Conservation (phyloP, 2,329 filamentous ascomycete species). For the Ascochyta pisi region DNA sequence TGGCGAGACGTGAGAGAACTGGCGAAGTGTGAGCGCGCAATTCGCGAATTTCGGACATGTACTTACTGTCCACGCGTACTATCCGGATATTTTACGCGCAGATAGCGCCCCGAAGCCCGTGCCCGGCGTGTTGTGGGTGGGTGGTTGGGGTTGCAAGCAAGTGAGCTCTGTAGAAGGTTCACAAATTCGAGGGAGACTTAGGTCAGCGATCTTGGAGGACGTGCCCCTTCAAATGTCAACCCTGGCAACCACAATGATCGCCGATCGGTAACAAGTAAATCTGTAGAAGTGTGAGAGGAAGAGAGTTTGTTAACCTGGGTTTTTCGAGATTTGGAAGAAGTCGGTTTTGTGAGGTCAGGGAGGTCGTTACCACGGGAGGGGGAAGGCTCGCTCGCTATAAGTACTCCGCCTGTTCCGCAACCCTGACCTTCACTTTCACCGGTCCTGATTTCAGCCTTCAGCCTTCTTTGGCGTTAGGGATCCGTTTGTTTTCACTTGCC, state of each 20-base stretch:
- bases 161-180: constrained; percentile 31
- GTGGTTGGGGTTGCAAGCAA: constrained; percentile 33
- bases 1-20: constrained; percentile 39
- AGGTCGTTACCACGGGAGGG: constrained; percentile 5
- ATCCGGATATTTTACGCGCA: constrained; percentile 34
- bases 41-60: constrained; percentile 14
- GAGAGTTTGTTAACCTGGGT: neutral
- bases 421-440: constrained; percentile 21
- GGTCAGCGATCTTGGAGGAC: constrained; percentile 20
- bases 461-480: neutral
- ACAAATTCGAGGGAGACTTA: constrained; percentile 30
- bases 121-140: constrained; percentile 38
- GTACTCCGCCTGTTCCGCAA: constrained; percentile 18
- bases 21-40: constrained; percentile 42
- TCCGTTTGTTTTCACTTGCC: neutral
- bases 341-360: constrained; percentile 17
- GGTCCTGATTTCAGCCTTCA: neutral
- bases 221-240: constrained; percentile 22
- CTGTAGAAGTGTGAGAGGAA: neutral
- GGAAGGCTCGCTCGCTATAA: constrained; percentile 10
- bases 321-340: neutral
- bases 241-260: constrained; percentile 22
- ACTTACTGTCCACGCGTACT: constrained; percentile 44
- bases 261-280: constrained; percentile 5
- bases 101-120: constrained; percentile 35